A percentile compares a stretch with the other conserved stretches of the same genome.
Evolutionary conservation across 768 basidiomycete species (phyloP).

Genomic region (Suillus subalutaceus): DNA sequence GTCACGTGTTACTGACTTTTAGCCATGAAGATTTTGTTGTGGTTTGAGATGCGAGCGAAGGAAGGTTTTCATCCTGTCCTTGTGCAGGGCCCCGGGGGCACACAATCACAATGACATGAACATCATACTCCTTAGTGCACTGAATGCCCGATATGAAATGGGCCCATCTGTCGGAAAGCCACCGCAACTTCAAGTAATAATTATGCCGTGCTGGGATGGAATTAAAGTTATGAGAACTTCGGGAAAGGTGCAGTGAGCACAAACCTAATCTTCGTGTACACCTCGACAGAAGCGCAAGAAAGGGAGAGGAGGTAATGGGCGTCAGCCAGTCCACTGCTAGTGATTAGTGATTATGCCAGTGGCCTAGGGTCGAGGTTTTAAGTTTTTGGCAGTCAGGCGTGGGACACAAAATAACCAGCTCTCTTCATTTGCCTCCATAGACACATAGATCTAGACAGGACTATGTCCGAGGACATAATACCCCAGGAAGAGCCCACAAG

Average conservation of each 20-base stretch:
- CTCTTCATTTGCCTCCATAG: constrained; percentile 1
- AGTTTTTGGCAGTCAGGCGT: neutral
- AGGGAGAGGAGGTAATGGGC: neutral
- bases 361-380: too few species aligned
- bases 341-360: too few species aligned
- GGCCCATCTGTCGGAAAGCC: neutral
- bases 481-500: constrained; percentile 20
- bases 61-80: neutral
- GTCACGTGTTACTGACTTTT: neutral
- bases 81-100: neutral
- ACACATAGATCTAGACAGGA: constrained; percentile 5
- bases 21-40: too few species aligned
- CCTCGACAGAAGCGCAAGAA: neutral
- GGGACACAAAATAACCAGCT: constrained; percentile 1
- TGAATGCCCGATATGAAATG: neutral
- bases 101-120: neutral
- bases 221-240: neutral
- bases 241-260: neutral
- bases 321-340: neutral
- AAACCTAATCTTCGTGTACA: neutral
- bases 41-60: neutral
- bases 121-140: neutral
- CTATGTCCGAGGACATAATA: constrained; percentile 14
- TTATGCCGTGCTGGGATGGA: neutral
- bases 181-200: neutral